Conservation (phyloP, 192 early-diverging fungal genomes). For the Dissophora ornata region DNA sequence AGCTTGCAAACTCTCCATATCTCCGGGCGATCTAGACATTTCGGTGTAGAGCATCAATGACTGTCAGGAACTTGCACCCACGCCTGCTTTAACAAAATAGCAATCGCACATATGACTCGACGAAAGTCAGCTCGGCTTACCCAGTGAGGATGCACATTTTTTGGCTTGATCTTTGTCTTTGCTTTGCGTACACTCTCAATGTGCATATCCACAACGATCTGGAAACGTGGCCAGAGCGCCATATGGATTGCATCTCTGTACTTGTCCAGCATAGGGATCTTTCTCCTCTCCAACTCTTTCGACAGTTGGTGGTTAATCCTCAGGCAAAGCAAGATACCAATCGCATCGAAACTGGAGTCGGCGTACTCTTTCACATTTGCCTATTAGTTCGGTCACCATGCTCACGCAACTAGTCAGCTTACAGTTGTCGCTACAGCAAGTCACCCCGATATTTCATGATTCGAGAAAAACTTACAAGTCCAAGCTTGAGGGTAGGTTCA, state of each 20-base stretch:
- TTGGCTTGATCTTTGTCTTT: slow-evolving; percentile 69
- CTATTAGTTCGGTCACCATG: slow-evolving; percentile 23
- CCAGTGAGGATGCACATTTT: slow-evolving; percentile 86
- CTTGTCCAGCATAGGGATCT: slow-evolving; percentile 79
- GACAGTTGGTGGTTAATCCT: slow-evolving; percentile 87
- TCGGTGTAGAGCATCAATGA: background rate
- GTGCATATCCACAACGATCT: slow-evolving; percentile 87
- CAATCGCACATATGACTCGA: too few relatives aligned
- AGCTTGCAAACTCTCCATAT: slow-evolving; percentile 93
- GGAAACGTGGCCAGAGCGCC: slow-evolving; percentile 92
- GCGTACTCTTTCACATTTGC: slow-evolving; percentile 74
- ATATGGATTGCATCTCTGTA: slow-evolving; percentile 94
- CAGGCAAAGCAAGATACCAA: slow-evolving; percentile 91
- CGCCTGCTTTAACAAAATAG: too few relatives aligned
- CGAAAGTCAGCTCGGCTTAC: too few relatives aligned
- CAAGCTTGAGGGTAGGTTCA: slow-evolving; percentile 81
- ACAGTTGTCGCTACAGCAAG: too few relatives aligned
- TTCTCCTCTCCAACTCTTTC: slow-evolving; percentile 81
- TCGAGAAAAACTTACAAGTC: slow-evolving; percentile 63
- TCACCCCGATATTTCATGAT: too few relatives aligned
- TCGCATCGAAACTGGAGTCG: slow-evolving; percentile 86
- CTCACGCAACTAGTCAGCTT: too few relatives aligned
- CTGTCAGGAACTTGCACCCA: too few relatives aligned
- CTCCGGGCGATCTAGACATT: slow-evolving; percentile 78
- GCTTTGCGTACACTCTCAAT: slow-evolving; percentile 90